Evolutionary conservation across 2,329 filamentous ascomycete species (phyloP), one percentile per base, ranked within the genome.

Genomic region (Pseudogymnoascus sp.): DNA sequence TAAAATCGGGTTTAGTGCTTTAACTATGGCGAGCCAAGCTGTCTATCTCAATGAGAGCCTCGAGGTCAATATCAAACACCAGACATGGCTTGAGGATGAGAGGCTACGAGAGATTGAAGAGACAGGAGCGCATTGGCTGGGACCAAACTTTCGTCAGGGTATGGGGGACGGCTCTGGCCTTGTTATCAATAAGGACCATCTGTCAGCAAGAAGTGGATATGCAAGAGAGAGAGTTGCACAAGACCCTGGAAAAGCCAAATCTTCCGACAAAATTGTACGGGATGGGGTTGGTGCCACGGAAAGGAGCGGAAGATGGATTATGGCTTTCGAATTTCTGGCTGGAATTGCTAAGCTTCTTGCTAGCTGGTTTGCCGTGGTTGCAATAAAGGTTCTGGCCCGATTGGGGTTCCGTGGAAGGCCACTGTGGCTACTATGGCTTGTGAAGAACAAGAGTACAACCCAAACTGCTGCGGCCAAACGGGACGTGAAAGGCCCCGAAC

Each of bases 11-110:
- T 96, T 96, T 69, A 86, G 85, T 9, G 85, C 92, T 10, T 83
- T 97, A 62, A 95, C 90, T 0, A 92, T 95, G 72, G 94, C 94
- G 0, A 96, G 90, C 67, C 92, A 97, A 72, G 92, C 92, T 3
- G 94, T 97, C 0, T 97, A 96, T 69, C 77, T 99, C 9, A 96
- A 96, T 63, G 92, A 97, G 72, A 92, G 92, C 48, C 83, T 83
- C 38, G 80, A 80, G 1, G 84, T 97, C 58, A 85, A 83, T 62
- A 77, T 95, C 2, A 84, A 85, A 64, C 77, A 81, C 34, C 85
- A 85, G 74, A 96, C 94, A 0, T 99, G 94, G 92, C 76, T 97
- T 2, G 94, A 99, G 70, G 89, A 92, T 66, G 89, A 95, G 65
- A 82, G 92, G 5, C 78, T 92, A 8, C 80, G 84, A 45, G 90